These are phyloP conservation scores for Fragaria vesca DNA, from an alignment of 306 rosid genomes.

Conservation along the genomic window DNA sequence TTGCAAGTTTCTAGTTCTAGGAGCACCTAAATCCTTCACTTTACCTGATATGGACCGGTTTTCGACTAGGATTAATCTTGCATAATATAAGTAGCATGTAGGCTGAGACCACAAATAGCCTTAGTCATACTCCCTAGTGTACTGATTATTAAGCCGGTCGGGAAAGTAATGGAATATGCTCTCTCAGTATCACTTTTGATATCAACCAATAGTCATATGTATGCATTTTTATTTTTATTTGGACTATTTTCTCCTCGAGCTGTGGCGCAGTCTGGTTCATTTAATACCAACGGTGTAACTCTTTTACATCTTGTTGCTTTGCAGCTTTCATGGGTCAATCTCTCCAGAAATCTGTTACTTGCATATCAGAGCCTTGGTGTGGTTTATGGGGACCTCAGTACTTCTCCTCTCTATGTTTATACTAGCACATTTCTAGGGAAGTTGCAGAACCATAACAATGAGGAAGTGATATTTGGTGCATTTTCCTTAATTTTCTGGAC, in stretches of 20 bases:
- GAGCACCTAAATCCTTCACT: neutral
- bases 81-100: neutral
- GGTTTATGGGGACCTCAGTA: conserved; percentile 82
- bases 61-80: neutral
- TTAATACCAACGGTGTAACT: conserved; percentile 11
- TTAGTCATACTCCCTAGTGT: neutral
- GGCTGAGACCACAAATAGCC: neutral
- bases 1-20: neutral
- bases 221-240: neutral
- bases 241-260: neutral
- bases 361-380: conserved; percentile 92
- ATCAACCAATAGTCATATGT: neutral
- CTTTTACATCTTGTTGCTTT: conserved; percentile 29
- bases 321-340: conserved; percentile 57
- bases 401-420: conserved; percentile 84
- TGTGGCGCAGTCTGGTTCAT: neutral
- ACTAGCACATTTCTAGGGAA: conserved; percentile 64
- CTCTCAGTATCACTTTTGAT: conserved; percentile 1
- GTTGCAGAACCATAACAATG: conserved; percentile 40
- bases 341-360: conserved; percentile 56
- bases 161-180: neutral
- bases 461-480: conserved; percentile 74
- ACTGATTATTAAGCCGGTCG: neutral
- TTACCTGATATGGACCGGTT: conserved; percentile 6
- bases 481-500: conserved; percentile 91